A percentile compares a stretch with the other conserved stretches of the same genome.
Evolutionary conservation across 2,329 filamentous ascomycete genomes (phyloP).

Genomic region (Phoma sp.): DNA sequence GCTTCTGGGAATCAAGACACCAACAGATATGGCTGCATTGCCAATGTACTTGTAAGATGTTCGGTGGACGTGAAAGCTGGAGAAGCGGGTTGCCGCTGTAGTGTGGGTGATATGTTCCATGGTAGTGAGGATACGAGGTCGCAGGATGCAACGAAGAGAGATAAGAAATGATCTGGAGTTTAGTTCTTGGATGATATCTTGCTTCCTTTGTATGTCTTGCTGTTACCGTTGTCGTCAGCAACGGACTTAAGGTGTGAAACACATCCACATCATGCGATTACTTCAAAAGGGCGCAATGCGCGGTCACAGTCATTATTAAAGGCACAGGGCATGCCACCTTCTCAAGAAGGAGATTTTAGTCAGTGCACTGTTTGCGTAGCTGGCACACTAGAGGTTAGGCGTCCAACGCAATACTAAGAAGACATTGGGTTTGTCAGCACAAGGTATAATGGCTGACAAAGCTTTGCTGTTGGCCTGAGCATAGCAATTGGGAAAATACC

Average conservation of each 20-base stretch:
- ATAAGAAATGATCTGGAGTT: neutral
- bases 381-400: neutral
- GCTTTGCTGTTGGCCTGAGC: too few relatives aligned
- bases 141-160: neutral
- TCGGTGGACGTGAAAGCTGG: constrained; percentile 43
- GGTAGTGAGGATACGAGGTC: too few relatives aligned
- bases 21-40: constrained; percentile 34
- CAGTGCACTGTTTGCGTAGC: neutral
- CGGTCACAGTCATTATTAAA: neutral
- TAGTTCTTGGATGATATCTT: too few relatives aligned
- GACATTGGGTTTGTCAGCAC: constrained; percentile 1
- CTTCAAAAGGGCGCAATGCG: neutral
- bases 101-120: neutral
- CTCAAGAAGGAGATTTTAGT: constrained; percentile 5
- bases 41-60: constrained; percentile 45
- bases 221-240: too few relatives aligned
- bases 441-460: neutral
- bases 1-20: constrained; percentile 43
- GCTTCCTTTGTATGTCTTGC: too few relatives aligned
- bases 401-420: neutral
- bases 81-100: constrained; percentile 26
- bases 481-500: too few relatives aligned
- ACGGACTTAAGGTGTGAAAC: too few relatives aligned
- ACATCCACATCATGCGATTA: neutral
- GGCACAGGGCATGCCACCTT: neutral